phyloP scores from a whole-genome alignment of 2,329 filamentous ascomycete species.

The Penicillium polonicum region DNA sequence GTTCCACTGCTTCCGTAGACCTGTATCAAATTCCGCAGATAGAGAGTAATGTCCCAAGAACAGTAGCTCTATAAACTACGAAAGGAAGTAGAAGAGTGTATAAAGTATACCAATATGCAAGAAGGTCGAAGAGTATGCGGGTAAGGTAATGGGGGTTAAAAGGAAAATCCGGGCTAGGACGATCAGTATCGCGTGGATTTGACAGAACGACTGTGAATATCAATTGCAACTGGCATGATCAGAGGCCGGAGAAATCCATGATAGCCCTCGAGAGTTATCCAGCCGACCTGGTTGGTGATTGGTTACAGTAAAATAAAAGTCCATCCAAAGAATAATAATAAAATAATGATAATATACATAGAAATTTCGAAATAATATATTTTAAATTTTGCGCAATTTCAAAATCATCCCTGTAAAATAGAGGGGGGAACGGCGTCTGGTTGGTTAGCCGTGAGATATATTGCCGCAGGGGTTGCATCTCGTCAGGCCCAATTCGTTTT shows the following conservation, averaged over 20 bases:
- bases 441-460: constrained; percentile 33
- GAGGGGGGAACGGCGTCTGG: constrained; percentile 27
- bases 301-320: constrained; percentile 12
- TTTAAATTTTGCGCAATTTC: constrained; percentile 8
- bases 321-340: constrained; percentile 14
- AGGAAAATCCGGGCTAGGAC: constrained; percentile 22
- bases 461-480: constrained; percentile 32
- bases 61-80: constrained; percentile 10
- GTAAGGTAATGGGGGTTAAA: constrained; percentile 34
- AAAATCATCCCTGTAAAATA: constrained; percentile 23
- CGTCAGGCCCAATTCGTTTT: constrained; percentile 17
- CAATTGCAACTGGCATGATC: constrained; percentile 29
- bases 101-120: constrained; percentile 26
- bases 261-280: constrained; percentile 25
- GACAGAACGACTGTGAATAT: constrained; percentile 21
- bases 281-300: constrained; percentile 18
- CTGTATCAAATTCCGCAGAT: constrained; percentile 34
- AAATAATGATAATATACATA: constrained; percentile 1
- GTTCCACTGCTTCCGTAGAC: constrained; percentile 42
- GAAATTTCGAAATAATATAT: not conserved
- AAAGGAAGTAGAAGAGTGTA: constrained; percentile 35
- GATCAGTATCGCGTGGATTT: constrained; percentile 25
- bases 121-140: constrained; percentile 25
- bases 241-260: constrained; percentile 26
- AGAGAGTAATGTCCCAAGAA: constrained; percentile 8